Percentiles rank a stretch among this genome's conserved stretches.
Conservation (phyloP, 257 asterid genomes). For the Anisodus acutangulus region DNA sequence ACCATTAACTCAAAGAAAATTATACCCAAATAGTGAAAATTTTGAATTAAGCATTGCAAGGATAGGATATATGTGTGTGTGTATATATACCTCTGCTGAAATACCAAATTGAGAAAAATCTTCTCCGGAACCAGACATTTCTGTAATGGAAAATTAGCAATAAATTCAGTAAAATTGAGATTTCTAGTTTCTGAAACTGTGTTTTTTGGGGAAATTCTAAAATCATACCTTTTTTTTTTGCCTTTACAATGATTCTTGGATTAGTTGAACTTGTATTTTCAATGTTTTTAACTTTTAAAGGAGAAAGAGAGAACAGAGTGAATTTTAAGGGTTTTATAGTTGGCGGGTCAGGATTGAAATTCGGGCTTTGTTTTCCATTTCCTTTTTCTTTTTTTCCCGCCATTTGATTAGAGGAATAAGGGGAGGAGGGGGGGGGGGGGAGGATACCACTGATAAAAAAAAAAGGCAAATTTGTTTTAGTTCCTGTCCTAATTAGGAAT, state of each 20-base stretch:
- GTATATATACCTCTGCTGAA: constrained; percentile 53
- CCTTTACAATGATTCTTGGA: not conserved
- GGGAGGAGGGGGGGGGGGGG: too few species aligned
- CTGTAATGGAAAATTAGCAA: not conserved
- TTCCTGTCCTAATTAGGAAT: too few species aligned
- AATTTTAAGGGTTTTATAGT: not conserved
- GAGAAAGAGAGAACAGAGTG: not conserved
- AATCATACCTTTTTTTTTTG: not conserved
- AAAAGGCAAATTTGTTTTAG: too few species aligned
- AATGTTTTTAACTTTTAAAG: not conserved
- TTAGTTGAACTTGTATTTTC: not conserved
- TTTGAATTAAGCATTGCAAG: not conserved
- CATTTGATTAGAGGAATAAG: too few species aligned
- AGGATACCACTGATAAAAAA: too few species aligned
- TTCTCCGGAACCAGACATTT: constrained; percentile 58
- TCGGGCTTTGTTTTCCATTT: not conserved
- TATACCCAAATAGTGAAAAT: not conserved
- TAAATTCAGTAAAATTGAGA: not conserved
- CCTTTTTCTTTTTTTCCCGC: not conserved
- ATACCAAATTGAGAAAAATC: constrained; percentile 71
- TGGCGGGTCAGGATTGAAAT: not conserved
- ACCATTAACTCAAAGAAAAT: not conserved
- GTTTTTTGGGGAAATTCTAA: not conserved
- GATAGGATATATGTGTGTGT: not conserved
- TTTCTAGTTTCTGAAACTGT: not conserved